Evolutionary conservation across 2,329 filamentous ascomycete species (phyloP), one percentile per base, ranked within the genome.

Genomic region (Aspergillus spinulosporus): DNA sequence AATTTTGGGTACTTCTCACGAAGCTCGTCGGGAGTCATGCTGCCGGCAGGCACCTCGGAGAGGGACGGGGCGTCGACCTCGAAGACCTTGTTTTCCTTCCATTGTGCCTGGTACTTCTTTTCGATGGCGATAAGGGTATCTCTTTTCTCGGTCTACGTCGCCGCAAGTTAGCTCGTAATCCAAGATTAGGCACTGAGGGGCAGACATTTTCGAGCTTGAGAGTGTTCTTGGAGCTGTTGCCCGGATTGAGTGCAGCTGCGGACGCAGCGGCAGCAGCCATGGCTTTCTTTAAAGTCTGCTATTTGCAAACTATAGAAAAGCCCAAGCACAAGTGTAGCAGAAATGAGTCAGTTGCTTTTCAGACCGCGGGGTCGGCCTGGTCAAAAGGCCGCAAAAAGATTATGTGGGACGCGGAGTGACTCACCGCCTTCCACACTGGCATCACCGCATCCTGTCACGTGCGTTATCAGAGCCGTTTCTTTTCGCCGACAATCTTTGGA

Each of bases 81-180:
- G 82, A 97, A 99, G 65, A 96, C 79, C 62, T 83, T 82, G 65
- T 85, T 80, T 57, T 89, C 81, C 68, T 88, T 84, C 91, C 91
- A 96, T 83, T 87, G 81, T 70, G 87, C 79, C 78, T 97, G 93
- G 77, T 96, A 97, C 72, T 92, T 92, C 79, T 94, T 95, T 79
- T 97, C 93, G 68, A 69, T 69, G 44, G 68, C 65, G 48, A 72
- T 64, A 15, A 72, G 59, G 53, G 66, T 63, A 51, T 68, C 65
- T 66, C 66, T 65, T 59, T 69, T 69, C 54, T 70, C 64, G 42
- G 64, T 70, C 66, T 69, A 52, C 54, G 49, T n/a, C n/a, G 39
- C 47, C 5, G 56, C 44, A n/a, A 39, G 48, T 62, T 63, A 66
- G 54, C 47, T 32, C 47, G 44, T 52, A 21, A 29, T 57, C 51